Percentiles rank a stretch among this genome's conserved stretches.
Conservation (phyloP, 2,329 filamentous ascomycete genomes). For the Fusarium luffae region DNA sequence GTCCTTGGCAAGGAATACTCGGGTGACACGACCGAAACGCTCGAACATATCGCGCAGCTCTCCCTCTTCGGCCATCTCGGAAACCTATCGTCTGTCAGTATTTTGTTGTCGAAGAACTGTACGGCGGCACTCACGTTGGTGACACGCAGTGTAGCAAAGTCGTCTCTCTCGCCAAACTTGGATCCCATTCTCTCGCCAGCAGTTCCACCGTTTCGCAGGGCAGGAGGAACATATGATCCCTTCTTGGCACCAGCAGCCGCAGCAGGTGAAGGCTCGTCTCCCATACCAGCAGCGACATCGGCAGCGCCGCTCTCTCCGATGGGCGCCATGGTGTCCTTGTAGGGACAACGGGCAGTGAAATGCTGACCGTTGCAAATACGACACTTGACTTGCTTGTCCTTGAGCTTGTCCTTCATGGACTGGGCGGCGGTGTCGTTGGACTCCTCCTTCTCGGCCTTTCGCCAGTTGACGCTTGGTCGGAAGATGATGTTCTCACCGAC, state of each 20-base stretch:
- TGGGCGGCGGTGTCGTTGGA: conserved; percentile 78
- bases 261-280: conserved; percentile 60
- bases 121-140: conserved; percentile 82
- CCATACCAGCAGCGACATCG: conserved; percentile 67
- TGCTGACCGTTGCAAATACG: conserved; percentile 99
- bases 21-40: conserved; percentile 93
- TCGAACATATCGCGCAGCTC: conserved; percentile 99
- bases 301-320: conserved; percentile 69
- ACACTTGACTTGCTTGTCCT: conserved; percentile 99
- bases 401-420: conserved; percentile 83
- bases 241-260: conserved; percentile 64
- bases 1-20: conserved; percentile 98
- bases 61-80: conserved; percentile 95
- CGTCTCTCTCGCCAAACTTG: conserved; percentile 94
- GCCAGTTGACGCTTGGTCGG: conserved; percentile 93
- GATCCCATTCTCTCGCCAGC: conserved; percentile 86
- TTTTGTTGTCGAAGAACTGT: neutral
- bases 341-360: conserved; percentile 98
- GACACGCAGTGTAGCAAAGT: conserved; percentile 94
- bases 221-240: conserved; percentile 92
- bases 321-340: conserved; percentile 99
- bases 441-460: conserved; percentile 86
- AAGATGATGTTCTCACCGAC: conserved; percentile 99
- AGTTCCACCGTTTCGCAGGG: conserved; percentile 77
- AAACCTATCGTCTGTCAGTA: conserved; percentile 70